Base-by-base conservation (phyloP, 192 early-diverging fungal species). In the Backusella macrospora region DNA sequence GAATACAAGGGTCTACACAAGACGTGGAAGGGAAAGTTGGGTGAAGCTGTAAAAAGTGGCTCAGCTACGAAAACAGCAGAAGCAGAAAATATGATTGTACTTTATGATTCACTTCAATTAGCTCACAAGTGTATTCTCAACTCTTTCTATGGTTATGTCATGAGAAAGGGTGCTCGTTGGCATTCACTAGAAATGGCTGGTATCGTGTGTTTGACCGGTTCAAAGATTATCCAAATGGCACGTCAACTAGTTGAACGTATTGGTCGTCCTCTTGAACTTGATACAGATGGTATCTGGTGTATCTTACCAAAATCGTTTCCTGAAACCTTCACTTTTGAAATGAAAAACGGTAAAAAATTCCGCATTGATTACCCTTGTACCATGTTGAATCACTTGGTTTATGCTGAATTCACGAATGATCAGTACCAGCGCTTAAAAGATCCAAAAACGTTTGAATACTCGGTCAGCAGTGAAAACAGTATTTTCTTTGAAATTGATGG, bases 401-500 rank as follows among this genome's bases (percentile, higher is more conserved):
- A 96, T 68, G 96, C 90, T 75, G 81, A 95, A 80, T 99, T 98
- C 78, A 98, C 98, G 4, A 99, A 99, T 82, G 89, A 97, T 71
- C 96, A 99, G 80, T 99, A 98, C 80, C 95, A 98, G 77, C 87
- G 91, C n/a, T 75, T 92, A n/a, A 78, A 81, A 0, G 87, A 93
- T 37, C 72, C 78, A 5, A 82, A 79, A n/a, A 84, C 81, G 4
- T 80, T 83, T 62, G 77, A 87, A 44, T 98, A 97, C 76, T 62
- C 79, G 16, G 86, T 83, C 12, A 89, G 85, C 43, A 91, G 89
- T 70, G 98, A 99, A 71, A 99, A 99, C 86, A 91, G 89, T 81
- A 99, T 99, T 55, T 98, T 99, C 73, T 99, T 99, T 70, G 98
- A 99, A 80, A 96, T 98, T 29, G 96, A 99, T 73, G 98, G 98